Conservation (phyloP, 306 rosid genomes). For the Trifolium pratense region DNA sequence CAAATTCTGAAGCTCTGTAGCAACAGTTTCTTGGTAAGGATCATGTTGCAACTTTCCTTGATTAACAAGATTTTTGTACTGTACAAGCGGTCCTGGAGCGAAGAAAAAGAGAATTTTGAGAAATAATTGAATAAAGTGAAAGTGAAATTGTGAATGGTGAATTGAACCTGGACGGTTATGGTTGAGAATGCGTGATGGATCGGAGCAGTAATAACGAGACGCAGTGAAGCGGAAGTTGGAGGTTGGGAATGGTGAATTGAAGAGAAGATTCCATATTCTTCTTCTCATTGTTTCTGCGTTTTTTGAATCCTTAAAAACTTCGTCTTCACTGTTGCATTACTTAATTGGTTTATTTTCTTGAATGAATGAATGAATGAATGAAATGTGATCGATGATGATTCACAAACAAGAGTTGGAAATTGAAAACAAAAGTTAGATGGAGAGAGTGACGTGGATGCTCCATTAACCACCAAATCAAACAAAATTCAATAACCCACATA, state of each 20-base stretch:
- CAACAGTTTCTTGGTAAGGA: conserved; percentile 83
- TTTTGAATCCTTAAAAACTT: neutral
- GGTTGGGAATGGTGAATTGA: conserved; percentile 25
- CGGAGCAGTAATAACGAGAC: conserved; percentile 51
- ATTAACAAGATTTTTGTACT: conserved; percentile 65
- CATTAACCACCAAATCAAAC: conserved; percentile 42
- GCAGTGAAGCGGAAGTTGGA: conserved; percentile 39
- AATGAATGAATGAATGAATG: neutral
- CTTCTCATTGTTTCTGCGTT: conserved; percentile 48
- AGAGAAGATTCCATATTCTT: conserved; percentile 46
- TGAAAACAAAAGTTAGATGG: neutral
- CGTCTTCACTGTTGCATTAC: neutral
- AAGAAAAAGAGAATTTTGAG: neutral
- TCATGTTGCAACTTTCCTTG: conserved; percentile 84
- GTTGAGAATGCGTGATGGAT: conserved; percentile 42
- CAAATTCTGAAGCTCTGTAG: conserved; percentile 70
- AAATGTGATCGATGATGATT: conserved; percentile 6
- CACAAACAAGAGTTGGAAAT: neutral
- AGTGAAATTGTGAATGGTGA: neutral
- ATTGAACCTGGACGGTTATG: conserved; percentile 55
- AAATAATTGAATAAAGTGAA: neutral
- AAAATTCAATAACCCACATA: neutral
- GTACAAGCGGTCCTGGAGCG: conserved; percentile 66
- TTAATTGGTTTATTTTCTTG: neutral
- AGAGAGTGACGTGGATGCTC: conserved; percentile 55